These are phyloP conservation scores for Botrytis galanthina DNA, from an alignment of 2,329 filamentous ascomycete genomes.

Conservation along the genomic window DNA sequence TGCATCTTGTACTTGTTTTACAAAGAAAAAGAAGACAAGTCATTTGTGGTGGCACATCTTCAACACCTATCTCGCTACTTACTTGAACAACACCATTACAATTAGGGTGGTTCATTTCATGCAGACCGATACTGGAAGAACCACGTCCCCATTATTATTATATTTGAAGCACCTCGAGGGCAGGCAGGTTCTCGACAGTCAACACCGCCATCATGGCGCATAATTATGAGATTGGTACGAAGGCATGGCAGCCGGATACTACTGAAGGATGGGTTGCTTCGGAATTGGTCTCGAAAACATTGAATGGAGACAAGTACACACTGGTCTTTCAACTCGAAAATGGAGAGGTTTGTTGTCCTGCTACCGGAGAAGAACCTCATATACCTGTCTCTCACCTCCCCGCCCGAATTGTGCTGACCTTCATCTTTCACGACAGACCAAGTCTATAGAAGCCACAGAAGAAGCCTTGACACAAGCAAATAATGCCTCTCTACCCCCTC, in stretches of 20 bases:
- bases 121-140: constrained; percentile 30
- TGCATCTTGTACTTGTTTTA: constrained; percentile 21
- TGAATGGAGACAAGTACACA: constrained; percentile 81
- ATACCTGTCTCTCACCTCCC: constrained; percentile 6
- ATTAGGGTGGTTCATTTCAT: constrained; percentile 27
- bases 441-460: constrained; percentile 73
- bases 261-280: constrained; percentile 97
- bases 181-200: constrained; percentile 23
- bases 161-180: constrained; percentile 29
- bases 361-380: constrained; percentile 16
- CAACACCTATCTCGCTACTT: constrained; percentile 12
- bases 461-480: constrained; percentile 74
- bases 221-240: constrained; percentile 92
- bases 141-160: constrained; percentile 26
- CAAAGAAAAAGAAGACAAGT: constrained; percentile 17
- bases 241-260: constrained; percentile 96
- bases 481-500: constrained; percentile 76
- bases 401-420: constrained; percentile 33
- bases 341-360: constrained; percentile 69
- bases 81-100: constrained; percentile 8
- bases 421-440: constrained; percentile 54
- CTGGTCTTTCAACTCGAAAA: constrained; percentile 87
- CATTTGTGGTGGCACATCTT: constrained; percentile 24
- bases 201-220: constrained; percentile 67
- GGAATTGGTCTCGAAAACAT: constrained; percentile 81